Evolutionary conservation across 805 yeast species (phyloP), one percentile per base, ranked within the genome.

Genomic region (Helenozyma rhizophorensis): DNA sequence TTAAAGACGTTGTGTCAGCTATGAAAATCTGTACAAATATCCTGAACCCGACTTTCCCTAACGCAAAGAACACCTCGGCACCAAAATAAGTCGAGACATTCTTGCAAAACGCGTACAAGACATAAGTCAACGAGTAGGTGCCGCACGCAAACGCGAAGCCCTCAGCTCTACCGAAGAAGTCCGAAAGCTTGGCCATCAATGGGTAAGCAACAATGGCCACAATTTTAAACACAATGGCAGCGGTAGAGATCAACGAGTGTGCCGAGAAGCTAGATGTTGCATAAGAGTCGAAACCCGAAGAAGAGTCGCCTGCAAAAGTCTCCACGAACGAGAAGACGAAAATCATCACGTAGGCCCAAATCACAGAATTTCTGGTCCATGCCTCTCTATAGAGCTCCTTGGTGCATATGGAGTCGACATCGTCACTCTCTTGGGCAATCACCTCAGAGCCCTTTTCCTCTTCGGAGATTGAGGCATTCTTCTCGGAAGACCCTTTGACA

Each of bases 181-280:
- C 70, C 2, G 70, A 54, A 16, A 65, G 28, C 43, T 64, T 67
- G 21, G 70, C 70, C 45, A 67, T 41, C 14, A 65, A 44, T 4
- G 71, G 65, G 32, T 60, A 55, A 3, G 59, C 49, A 9, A 64
- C 62, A 14, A 70, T 60, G 27, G 56, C 52, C 25, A 65, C 51
- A 31, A 68, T 57, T 10, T 60, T 51, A 14, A 57, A 60, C 4
- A 68, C 68, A 21, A 68, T 63, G 15, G 55, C 51, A 8, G 64
- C 48, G 9, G 68, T 62, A 1, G 72, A 51, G 13, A 67, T 37
- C 50, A 67, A 50, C 2, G 72, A 59, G 37, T 64, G 70, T 17
- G 54, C 54, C 25, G 53, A 48, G 42, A 67, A 65, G 4, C 54
- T 45, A 11, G 68, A 60, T 4, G 72, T 60, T 8, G 72, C 72